Base-by-base conservation (phyloP, 1,139 yeast genomes). In the Lodderomyces beijingensis region DNA sequence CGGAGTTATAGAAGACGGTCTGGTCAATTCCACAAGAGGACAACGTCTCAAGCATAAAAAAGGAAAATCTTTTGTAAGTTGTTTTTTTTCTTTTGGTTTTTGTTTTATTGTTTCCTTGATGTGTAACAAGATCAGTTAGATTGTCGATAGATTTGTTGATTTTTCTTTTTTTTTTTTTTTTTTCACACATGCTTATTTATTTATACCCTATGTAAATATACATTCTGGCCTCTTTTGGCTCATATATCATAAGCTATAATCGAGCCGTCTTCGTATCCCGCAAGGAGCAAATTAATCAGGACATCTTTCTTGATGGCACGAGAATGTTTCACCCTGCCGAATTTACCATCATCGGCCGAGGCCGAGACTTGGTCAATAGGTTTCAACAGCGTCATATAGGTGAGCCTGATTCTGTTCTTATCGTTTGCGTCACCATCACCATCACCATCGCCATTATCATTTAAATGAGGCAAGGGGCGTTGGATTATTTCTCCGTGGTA, bases 261-360 rank as follows among this genome's bases (percentile, higher is more conserved):
- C 2, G 55, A 52, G 2, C 74, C 74, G 45, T 67, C 72, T 27
- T 55, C 60, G 41, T 58, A 69, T 0, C 71, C 73, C 1, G 53
- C 53, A 20, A 58, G 47, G n/a, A 62, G 37, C 24, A 53, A 37
- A 5, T 30, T 25, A 16, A 16, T 19, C 10, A 14, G 10, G n/a
- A 16, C 13, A 13, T 14, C 19, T 17, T 9, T 19, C 10, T 49
- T 37, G 38, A 52, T 38, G 42, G 48, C 48, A 18, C 49, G 15
- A 6, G 31, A 31, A 12, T 30, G 35, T 20, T 23, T 37, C 28
- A 25, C 16, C 8, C 11, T 17, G 21, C 19, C 13, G 16, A 16
- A 11, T 27, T 15, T 7, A 16, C 20, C 23, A 4, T 5, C 18
- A n/a, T 15, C 3, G 4, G 2, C 23, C 15, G 17, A 10, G 10